These are phyloP conservation scores for Paraphaeosphaeria minitans DNA, from an alignment of 2,329 filamentous ascomycete genomes.

Conservation along the genomic window DNA sequence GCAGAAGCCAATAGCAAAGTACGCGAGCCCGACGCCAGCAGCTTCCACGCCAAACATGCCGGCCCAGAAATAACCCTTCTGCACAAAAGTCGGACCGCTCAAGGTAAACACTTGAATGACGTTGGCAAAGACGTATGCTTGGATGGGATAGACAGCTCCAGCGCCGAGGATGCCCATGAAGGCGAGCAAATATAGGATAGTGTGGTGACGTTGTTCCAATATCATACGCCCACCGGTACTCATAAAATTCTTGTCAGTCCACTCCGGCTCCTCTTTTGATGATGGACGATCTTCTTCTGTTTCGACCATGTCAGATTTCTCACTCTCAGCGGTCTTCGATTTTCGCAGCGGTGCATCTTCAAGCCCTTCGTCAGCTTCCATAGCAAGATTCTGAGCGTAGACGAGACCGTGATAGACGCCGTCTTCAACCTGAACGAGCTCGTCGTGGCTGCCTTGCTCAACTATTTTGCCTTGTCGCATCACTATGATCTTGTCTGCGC, in stretches of 20 bases:
- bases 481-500: conserved; percentile 80
- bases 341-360: conserved; percentile 24
- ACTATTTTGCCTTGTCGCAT: conserved; percentile 71
- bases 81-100: conserved; percentile 30
- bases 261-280: conserved; percentile 30
- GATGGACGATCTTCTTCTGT: conserved; percentile 7
- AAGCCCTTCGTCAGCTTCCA: conserved; percentile 29
- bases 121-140: conserved; percentile 47
- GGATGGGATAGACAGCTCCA: conserved; percentile 46
- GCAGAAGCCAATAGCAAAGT: conserved; percentile 55
- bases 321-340: conserved; percentile 23
- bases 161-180: conserved; percentile 36
- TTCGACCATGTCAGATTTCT: conserved; percentile 14
- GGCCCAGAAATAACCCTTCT: conserved; percentile 63
- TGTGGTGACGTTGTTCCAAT: conserved; percentile 42
- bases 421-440: conserved; percentile 64
- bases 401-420: conserved; percentile 73
- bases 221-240: conserved; percentile 42
- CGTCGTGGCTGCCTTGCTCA: conserved; percentile 77
- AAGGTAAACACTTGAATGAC: conserved; percentile 46
- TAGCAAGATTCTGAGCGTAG: conserved; percentile 48
- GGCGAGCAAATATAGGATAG: conserved; percentile 39
- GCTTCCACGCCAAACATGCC: conserved; percentile 69
- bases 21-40: conserved; percentile 57
- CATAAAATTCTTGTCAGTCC: conserved; percentile 37